Evolutionary conservation across 352 stramenopile genomes (phyloP).

Genomic region (Pythium dissimile): DNA sequence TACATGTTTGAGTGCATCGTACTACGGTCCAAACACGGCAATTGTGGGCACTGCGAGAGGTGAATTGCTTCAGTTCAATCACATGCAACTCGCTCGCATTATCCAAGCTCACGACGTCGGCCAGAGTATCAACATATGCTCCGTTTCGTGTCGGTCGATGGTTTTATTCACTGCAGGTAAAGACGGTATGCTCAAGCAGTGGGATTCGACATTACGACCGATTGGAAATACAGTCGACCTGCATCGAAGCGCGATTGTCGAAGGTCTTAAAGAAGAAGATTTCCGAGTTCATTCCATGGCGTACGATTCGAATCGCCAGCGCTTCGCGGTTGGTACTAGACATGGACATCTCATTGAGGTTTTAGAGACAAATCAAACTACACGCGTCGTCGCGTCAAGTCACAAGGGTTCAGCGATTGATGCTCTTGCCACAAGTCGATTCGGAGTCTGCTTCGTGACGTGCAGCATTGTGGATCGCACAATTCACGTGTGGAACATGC

Average conservation of each 20-base stretch:
- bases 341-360: slow-evolving; percentile 18
- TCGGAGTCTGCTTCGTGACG: slow-evolving; percentile 47
- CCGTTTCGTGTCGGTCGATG: slow-evolving; percentile 65
- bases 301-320: slow-evolving; percentile 47
- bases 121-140: slow-evolving; percentile 52
- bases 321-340: slow-evolving; percentile 54
- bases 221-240: slow-evolving; percentile 72
- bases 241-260: slow-evolving; percentile 27
- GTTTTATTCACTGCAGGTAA: slow-evolving; percentile 76
- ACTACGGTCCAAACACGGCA: slow-evolving; percentile 49
- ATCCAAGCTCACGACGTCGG: slow-evolving; percentile 55
- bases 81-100: slow-evolving; percentile 43
- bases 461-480: slow-evolving; percentile 36
- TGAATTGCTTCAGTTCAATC: slow-evolving; percentile 68
- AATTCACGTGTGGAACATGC: slow-evolving; percentile 64
- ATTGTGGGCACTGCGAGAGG: slow-evolving; percentile 64
- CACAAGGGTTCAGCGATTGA: slow-evolving; percentile 29
- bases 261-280: slow-evolving; percentile 39
- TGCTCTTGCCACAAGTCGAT: slow-evolving; percentile 23
- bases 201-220: slow-evolving; percentile 68
- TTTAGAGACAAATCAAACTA: slow-evolving; percentile 3
- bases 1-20: slow-evolving; percentile 44
- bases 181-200: slow-evolving; percentile 75
- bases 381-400: slow-evolving; percentile 45
- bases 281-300: slow-evolving; percentile 67